A percentile compares a stretch with the other conserved stretches of the same genome.
phyloP scores from a whole-genome alignment of 441 rosid species.

The Mallotus japonicus region DNA sequence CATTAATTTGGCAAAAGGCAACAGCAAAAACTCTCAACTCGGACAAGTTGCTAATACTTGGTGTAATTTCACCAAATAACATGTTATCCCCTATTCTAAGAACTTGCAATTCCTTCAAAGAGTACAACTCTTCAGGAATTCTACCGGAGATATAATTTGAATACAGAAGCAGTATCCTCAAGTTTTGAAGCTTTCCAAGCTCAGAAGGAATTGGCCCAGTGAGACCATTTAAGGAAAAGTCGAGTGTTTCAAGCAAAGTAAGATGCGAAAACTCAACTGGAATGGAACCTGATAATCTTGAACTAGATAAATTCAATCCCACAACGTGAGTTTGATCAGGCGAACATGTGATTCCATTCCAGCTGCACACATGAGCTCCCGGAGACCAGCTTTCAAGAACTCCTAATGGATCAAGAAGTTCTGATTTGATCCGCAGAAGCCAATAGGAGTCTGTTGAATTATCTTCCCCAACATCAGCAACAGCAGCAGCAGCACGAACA shows the following conservation, averaged over 20 bases:
- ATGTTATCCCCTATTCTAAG: slow-evolving; percentile 69
- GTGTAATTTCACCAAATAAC: slow-evolving; percentile 55
- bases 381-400: slow-evolving; percentile 59
- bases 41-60: slow-evolving; percentile 52
- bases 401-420: slow-evolving; percentile 48
- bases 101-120: slow-evolving; percentile 56
- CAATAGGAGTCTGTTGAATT: slow-evolving; percentile 38
- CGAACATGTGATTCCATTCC: slow-evolving; percentile 73
- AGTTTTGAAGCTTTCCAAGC: slow-evolving; percentile 65
- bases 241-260: slow-evolving; percentile 48
- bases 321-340: slow-evolving; percentile 39
- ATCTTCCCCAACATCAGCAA: slow-evolving; percentile 25
- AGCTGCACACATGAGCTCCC: slow-evolving; percentile 47
- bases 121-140: slow-evolving; percentile 65
- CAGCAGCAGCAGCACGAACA: slow-evolving; percentile 23
- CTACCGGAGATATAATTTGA: slow-evolving; percentile 64
- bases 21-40: slow-evolving; percentile 58
- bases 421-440: slow-evolving; percentile 60
- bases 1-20: slow-evolving; percentile 70
- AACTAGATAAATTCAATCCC: slow-evolving; percentile 57
- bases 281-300: slow-evolving; percentile 63
- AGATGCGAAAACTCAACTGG: slow-evolving; percentile 47
- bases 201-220: slow-evolving; percentile 63
- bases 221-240: slow-evolving; percentile 59
- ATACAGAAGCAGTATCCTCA: slow-evolving; percentile 55